A percentile compares a stretch with the other conserved stretches of the same genome.
These are phyloP conservation scores for Diplocarpon rosae DNA, from an alignment of 2,329 filamentous ascomycete genomes.

Conservation along the genomic window DNA sequence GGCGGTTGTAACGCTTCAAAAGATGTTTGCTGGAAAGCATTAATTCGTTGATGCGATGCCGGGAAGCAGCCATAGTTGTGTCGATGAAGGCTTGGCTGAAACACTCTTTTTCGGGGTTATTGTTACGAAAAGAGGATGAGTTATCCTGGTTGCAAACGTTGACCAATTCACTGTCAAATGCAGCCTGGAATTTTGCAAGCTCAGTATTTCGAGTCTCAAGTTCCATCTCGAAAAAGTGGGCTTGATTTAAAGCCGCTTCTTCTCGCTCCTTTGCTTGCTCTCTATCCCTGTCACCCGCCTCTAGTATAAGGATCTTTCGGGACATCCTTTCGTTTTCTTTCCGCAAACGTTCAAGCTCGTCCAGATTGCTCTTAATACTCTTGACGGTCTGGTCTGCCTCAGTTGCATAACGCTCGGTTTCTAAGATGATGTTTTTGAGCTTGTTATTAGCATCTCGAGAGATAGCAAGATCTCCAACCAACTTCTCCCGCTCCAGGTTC, in stretches of 20 bases:
- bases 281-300: slow-evolving; percentile 51
- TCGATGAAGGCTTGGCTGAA: slow-evolving; percentile 15
- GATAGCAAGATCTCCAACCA: slow-evolving; percentile 47
- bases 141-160: slow-evolving; percentile 26
- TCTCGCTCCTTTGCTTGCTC: slow-evolving; percentile 46
- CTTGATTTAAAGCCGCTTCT: slow-evolving; percentile 45
- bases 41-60: slow-evolving; percentile 33
- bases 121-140: slow-evolving; percentile 23
- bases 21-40: slow-evolving; percentile 41
- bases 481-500: slow-evolving; percentile 42
- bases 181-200: slow-evolving; percentile 30
- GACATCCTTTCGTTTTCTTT: slow-evolving; percentile 48
- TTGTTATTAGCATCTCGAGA: slow-evolving; percentile 51
- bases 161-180: slow-evolving; percentile 37
- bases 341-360: slow-evolving; percentile 49
- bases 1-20: slow-evolving; percentile 37
- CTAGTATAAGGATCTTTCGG: slow-evolving; percentile 49
- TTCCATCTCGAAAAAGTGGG: slow-evolving; percentile 47
- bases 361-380: slow-evolving; percentile 48
- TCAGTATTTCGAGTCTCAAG: slow-evolving; percentile 42
- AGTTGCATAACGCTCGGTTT: slow-evolving; percentile 58
- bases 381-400: slow-evolving; percentile 52
- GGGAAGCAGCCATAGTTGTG: slow-evolving; percentile 11
- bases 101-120: slow-evolving; percentile 2
- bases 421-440: slow-evolving; percentile 53